phyloP scores from a whole-genome alignment of 495 filamentous ascomycete species.

The Friedmanniomyces simplex region DNA sequence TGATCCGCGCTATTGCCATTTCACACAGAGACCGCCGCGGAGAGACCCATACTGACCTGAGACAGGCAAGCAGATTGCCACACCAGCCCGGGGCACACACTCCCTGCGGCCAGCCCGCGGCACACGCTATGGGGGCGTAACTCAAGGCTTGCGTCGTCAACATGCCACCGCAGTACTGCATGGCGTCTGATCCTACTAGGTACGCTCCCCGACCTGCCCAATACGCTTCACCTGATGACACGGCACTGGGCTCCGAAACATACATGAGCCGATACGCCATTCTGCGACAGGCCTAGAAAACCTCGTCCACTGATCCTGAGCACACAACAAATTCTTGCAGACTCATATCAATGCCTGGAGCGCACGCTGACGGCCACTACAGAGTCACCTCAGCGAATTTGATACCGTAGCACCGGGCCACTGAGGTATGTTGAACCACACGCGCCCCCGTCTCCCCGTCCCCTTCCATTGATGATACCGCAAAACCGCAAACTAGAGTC shows the following conservation, averaged over 20 bases:
- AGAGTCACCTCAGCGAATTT: not conserved
- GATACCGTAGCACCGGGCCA: no score
- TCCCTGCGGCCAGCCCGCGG: not conserved
- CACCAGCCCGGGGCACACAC: not conserved
- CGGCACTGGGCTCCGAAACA: conserved; percentile 96
- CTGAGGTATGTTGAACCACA: no score
- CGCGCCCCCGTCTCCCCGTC: no score
- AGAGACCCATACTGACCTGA: not conserved
- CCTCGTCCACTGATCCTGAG: conserved; percentile 85
- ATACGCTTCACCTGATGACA: conserved; percentile 66
- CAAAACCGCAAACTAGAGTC: conserved; percentile 81
- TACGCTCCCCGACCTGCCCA: not conserved
- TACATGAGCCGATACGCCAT: conserved; percentile 74
- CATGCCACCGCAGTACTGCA: not conserved
- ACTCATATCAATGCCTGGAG: not conserved
- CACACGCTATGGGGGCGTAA: no score
- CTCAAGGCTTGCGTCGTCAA: no score
- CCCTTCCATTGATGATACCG: not conserved
- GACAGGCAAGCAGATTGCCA: not conserved
- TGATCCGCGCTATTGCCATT: conserved; percentile 34
- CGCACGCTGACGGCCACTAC: not conserved
- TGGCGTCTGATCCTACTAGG: not conserved
- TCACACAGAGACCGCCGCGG: not conserved
- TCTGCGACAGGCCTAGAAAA: conserved; percentile 99
- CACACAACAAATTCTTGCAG: not conserved